Evolutionary conservation across 2,329 filamentous ascomycete genomes (phyloP).

Genomic region (Cercospora sp.): DNA sequence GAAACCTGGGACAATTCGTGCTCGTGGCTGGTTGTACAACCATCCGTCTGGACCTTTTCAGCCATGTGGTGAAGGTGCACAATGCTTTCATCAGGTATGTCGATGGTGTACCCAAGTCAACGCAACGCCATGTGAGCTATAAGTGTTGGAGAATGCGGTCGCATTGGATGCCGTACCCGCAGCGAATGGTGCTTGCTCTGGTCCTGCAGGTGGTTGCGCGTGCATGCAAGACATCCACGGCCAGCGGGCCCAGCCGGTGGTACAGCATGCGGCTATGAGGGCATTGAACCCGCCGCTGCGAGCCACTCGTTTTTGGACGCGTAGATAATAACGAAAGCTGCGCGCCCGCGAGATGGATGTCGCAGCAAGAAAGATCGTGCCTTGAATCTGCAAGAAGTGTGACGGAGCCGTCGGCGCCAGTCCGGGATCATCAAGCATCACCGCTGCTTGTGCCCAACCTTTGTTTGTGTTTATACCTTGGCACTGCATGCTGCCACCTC

Average conservation of each 20-base stretch:
- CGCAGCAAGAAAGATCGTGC: neutral
- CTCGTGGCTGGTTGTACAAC: conserved; percentile 9
- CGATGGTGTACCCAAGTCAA: neutral
- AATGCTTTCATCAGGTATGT: neutral
- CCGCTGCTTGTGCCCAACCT: neutral
- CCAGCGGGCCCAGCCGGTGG: conserved; percentile 1
- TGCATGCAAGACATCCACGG: conserved; percentile 6
- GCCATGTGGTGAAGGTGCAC: neutral
- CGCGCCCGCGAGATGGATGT: neutral
- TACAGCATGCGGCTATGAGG: neutral
- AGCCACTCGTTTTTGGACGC: conserved; percentile 4
- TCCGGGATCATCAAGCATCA: neutral
- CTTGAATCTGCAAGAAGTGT: neutral
- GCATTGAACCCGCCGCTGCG: neutral
- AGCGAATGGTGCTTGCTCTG: conserved; percentile 1
- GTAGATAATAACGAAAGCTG: conserved; percentile 1
- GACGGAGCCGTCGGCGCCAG: neutral
- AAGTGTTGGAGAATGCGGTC: neutral
- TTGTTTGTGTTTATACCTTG: conserved; percentile 8
- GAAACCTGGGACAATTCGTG: conserved; percentile 9
- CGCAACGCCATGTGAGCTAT: neutral
- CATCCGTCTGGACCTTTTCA: neutral
- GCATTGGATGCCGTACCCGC: neutral
- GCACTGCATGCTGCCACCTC: neutral
- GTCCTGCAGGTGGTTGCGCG: conserved; percentile 9